phyloP scores from a whole-genome alignment of 805 yeast species.

The Lachancea dasiensis region DNA sequence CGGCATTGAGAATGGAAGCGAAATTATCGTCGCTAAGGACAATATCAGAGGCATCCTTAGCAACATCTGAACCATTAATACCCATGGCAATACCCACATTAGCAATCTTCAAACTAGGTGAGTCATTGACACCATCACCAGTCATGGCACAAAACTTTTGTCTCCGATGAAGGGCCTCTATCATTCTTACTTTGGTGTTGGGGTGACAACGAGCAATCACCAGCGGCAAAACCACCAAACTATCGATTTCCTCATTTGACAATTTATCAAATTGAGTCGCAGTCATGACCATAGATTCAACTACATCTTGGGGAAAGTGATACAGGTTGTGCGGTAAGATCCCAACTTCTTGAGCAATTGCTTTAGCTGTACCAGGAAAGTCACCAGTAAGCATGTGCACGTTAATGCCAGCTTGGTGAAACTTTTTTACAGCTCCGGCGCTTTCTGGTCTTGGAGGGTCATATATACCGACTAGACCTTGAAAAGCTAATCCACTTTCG shows the following conservation, averaged over 20 bases:
- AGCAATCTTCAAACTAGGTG: slow-evolving; percentile 92
- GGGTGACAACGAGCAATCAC: slow-evolving; percentile 95
- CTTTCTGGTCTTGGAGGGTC: slow-evolving; percentile 96
- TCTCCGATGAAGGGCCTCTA: slow-evolving; percentile 79
- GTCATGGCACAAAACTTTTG: slow-evolving; percentile 98
- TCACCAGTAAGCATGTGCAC: slow-evolving; percentile 98
- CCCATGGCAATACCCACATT: slow-evolving; percentile 98
- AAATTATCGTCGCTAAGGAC: slow-evolving; percentile 94
- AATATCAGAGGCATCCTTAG: slow-evolving; percentile 98
- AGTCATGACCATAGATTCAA: slow-evolving; percentile 63
- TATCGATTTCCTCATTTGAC: slow-evolving; percentile 62
- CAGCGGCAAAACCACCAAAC: slow-evolving; percentile 70
- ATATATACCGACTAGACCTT: slow-evolving; percentile 89
- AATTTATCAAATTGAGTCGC: slow-evolving; percentile 78
- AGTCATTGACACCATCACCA: slow-evolving; percentile 99
- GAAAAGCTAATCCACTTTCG: slow-evolving; percentile 62
- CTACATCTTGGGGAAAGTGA: slow-evolving; percentile 32
- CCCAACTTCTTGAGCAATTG: slow-evolving; percentile 86
- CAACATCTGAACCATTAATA: slow-evolving; percentile 92
- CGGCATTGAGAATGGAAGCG: slow-evolving; percentile 51
- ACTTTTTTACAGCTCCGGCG: slow-evolving; percentile 59
- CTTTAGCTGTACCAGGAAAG: slow-evolving; percentile 76
- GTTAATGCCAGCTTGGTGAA: slow-evolving; percentile 90
- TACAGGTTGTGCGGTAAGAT: slow-evolving; percentile 58
- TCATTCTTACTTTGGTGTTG: slow-evolving; percentile 85